A percentile compares a stretch with the other conserved stretches of the same genome.
These are phyloP conservation scores for Trypanosoma theileri DNA, from an alignment of 208 protist species.

Conservation along the genomic window DNA sequence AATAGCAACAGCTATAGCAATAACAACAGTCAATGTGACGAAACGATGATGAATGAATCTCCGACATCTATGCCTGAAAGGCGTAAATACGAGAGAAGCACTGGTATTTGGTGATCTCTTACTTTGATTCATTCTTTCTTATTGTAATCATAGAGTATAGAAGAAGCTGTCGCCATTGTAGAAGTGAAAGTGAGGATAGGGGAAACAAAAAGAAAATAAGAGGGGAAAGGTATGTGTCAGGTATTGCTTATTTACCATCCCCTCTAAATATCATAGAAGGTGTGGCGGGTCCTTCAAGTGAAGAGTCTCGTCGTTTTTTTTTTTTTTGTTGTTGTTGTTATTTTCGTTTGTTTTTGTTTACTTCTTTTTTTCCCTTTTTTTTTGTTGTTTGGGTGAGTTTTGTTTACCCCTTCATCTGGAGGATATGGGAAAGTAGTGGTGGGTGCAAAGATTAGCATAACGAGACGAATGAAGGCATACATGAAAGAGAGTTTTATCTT, in stretches of 20 bases:
- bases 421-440: too few species aligned
- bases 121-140: background rate
- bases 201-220: too few species aligned
- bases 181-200: background rate
- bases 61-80: background rate
- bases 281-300: background rate
- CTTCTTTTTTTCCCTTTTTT: slow-evolving; percentile 20
- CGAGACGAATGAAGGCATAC: too few species aligned
- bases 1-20: background rate
- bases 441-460: too few species aligned
- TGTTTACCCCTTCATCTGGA: too few species aligned
- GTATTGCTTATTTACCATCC: background rate
- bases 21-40: background rate
- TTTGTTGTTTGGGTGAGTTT: background rate
- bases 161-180: background rate
- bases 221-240: background rate
- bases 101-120: background rate
- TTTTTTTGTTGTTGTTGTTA: background rate
- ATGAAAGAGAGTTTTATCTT: too few species aligned
- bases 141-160: slow-evolving; percentile 3
- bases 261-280: background rate
- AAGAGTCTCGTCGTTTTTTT: background rate
- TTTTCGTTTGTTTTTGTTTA: slow-evolving; percentile 12
- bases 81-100: background rate
- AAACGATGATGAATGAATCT: background rate